phyloP scores from a whole-genome alignment of 176 grass and related monocot genomes.

The Musa schizocarpa region DNA sequence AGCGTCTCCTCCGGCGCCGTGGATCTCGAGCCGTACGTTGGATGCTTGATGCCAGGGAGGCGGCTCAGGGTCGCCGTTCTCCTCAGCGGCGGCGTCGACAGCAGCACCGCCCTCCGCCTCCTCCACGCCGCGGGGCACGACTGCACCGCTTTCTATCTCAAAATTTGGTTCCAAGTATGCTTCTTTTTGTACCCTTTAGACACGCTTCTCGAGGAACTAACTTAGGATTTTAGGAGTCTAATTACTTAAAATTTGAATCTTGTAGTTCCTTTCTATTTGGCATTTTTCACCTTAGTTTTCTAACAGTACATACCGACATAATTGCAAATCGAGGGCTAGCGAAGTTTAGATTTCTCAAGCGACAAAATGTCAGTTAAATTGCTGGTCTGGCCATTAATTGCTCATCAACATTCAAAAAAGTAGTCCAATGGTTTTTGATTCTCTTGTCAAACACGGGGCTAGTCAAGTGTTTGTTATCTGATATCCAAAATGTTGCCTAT shows the following conservation, averaged over 20 bases:
- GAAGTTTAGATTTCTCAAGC: not conserved
- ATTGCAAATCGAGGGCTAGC: not conserved
- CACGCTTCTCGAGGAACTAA: no score
- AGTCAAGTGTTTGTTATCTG: no score
- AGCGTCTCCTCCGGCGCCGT: conserved; percentile 1
- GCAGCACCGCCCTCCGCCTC: conserved; percentile 82
- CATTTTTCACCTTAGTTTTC: not conserved
- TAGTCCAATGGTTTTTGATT: no score
- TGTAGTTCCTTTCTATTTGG: not conserved
- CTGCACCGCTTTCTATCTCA: conserved; percentile 93
- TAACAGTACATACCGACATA: not conserved
- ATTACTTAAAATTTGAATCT: conserved; percentile 1
- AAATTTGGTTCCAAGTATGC: conserved; percentile 92
- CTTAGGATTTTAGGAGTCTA: not conserved
- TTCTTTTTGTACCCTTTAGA: not conserved
- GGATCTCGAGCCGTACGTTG: conserved; percentile 30
- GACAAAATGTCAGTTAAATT: not conserved
- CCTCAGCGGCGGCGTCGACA: conserved; percentile 92
- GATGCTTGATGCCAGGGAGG: conserved; percentile 34
- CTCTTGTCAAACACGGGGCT: no score
- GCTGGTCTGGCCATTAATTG: not conserved
- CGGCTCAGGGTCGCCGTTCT: conserved; percentile 57
- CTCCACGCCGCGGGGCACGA: conserved; percentile 78
- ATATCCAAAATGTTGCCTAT: not conserved
- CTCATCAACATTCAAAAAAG: no score